Evolutionary conservation across 2,329 filamentous ascomycete species (phyloP).

Genomic region (Chaetomiaceae sp.): DNA sequence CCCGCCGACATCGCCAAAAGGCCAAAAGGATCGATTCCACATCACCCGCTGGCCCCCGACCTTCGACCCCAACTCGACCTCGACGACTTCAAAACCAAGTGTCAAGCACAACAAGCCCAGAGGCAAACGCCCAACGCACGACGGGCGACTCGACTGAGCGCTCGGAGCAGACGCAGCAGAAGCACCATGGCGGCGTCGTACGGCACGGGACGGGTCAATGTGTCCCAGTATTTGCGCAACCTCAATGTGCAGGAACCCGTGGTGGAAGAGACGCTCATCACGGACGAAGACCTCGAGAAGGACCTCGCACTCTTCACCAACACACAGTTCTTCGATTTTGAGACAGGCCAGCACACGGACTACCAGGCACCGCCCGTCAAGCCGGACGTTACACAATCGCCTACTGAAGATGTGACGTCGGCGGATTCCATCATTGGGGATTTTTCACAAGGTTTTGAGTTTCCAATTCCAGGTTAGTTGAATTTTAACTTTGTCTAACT

Average conservation of each 20-base stretch:
- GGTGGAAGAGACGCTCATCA: slow-evolving; percentile 47
- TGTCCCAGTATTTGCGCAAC: slow-evolving; percentile 83
- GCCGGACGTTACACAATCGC: slow-evolving; percentile 33
- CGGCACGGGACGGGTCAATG: slow-evolving; percentile 75
- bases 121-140: background rate
- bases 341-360: slow-evolving; percentile 58
- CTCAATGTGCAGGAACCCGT: slow-evolving; percentile 67
- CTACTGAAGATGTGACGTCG: slow-evolving; percentile 36
- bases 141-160: slow-evolving; percentile 4
- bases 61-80: too few species aligned
- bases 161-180: background rate
- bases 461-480: slow-evolving; percentile 45
- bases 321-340: slow-evolving; percentile 76
- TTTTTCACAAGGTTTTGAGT: slow-evolving; percentile 45
- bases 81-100: background rate
- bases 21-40: slow-evolving; percentile 11
- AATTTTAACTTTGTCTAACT: background rate
- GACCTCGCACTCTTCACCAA: slow-evolving; percentile 78
- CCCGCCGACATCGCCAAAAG: slow-evolving; percentile 11
- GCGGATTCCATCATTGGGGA: slow-evolving; percentile 43
- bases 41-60: slow-evolving; percentile 3
- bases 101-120: background rate
- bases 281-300: slow-evolving; percentile 68
- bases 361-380: slow-evolving; percentile 49
- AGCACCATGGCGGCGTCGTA: slow-evolving; percentile 64